Conservation (phyloP, 2,329 filamentous ascomycete genomes). For the Aspergillus hiratsukae region DNA sequence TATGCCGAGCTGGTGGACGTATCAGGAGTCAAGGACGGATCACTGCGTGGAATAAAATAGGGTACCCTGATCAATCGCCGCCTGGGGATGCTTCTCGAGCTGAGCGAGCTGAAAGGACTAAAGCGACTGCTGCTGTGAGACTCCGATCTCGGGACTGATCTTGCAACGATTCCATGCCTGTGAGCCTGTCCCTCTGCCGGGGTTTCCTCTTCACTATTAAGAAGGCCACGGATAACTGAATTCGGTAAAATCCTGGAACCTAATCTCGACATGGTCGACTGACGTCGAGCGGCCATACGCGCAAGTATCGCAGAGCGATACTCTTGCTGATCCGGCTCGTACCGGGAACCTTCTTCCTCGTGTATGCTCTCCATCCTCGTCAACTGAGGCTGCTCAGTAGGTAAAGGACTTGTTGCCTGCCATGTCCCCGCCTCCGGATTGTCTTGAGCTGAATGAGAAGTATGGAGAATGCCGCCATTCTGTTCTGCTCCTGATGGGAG, state of each 20-base stretch:
- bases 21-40: constrained; percentile 29
- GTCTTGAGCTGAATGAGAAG: constrained; percentile 8
- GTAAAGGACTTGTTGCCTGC: constrained; percentile 14
- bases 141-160: constrained; percentile 33
- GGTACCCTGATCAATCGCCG: constrained; percentile 37
- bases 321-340: constrained; percentile 28
- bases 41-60: constrained; percentile 37
- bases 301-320: constrained; percentile 29
- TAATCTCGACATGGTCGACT: constrained; percentile 46
- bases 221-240: constrained; percentile 40
- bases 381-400: constrained; percentile 9
- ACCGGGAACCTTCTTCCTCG: constrained; percentile 34
- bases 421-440: constrained; percentile 12
- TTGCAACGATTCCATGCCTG: constrained; percentile 39
- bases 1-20: constrained; percentile 22
- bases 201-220: constrained; percentile 45
- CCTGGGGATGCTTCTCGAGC: constrained; percentile 36
- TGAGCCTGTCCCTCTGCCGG: constrained; percentile 43
- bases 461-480: constrained; percentile 12
- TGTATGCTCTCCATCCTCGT: constrained; percentile 31
- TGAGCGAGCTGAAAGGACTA: constrained; percentile 37
- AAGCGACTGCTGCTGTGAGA: constrained; percentile 33
- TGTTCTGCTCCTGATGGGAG: constrained; percentile 15
- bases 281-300: constrained; percentile 36
- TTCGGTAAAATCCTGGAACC: constrained; percentile 47